A percentile compares a stretch with the other conserved stretches of the same genome.
These are phyloP conservation scores for Tuber aestivum DNA, from an alignment of 495 filamentous ascomycete genomes.

Conservation along the genomic window DNA sequence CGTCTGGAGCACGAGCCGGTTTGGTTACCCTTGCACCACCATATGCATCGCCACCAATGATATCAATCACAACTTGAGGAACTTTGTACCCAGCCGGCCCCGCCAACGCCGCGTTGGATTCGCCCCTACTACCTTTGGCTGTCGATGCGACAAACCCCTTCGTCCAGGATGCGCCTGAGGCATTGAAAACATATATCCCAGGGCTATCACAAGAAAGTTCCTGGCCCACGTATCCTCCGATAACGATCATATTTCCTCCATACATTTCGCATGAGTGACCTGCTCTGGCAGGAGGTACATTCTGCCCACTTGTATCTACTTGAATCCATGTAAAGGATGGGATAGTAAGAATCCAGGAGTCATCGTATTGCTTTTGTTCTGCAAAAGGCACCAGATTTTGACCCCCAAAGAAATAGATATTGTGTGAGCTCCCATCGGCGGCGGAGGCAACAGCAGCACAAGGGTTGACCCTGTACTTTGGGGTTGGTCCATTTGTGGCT, in stretches of 20 bases:
- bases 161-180: conserved; percentile 56
- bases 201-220: conserved; percentile 60
- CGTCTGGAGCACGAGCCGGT: conserved; percentile 56
- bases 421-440: conserved; percentile 63
- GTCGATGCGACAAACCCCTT: conserved; percentile 53
- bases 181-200: conserved; percentile 65
- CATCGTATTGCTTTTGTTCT: conserved; percentile 60
- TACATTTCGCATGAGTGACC: conserved; percentile 65
- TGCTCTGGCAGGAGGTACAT: conserved; percentile 56
- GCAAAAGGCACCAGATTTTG: conserved; percentile 60
- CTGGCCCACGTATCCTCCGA: conserved; percentile 63
- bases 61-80: conserved; percentile 54
- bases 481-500: conserved; percentile 56
- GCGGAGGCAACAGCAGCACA: conserved; percentile 67
- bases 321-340: conserved; percentile 68
- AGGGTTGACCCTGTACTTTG: conserved; percentile 63
- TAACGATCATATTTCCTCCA: conserved; percentile 64
- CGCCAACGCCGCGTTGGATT: background rate
- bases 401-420: conserved; percentile 71
- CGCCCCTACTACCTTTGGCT: conserved; percentile 42
- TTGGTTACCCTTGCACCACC: conserved; percentile 64
- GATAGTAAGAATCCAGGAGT: conserved; percentile 73
- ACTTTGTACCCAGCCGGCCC: conserved; percentile 51
- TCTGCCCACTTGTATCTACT: conserved; percentile 51
- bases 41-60: conserved; percentile 56